Evolutionary conservation across 768 basidiomycete genomes (phyloP).

Genomic region (Suillus occidentalis): DNA sequence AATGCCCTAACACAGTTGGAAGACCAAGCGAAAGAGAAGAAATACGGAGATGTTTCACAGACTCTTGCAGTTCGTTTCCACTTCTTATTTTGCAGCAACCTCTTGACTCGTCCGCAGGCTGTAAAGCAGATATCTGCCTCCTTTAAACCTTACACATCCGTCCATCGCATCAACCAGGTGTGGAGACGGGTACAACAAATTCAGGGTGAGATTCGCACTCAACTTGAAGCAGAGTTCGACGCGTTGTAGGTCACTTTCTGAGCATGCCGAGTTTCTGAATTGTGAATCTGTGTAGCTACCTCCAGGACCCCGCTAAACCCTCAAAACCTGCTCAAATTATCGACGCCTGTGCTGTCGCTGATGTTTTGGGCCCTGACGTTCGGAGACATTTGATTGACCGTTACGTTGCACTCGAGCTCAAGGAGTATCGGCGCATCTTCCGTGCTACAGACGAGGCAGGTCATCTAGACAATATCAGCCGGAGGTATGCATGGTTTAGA

Average conservation of each 20-base stretch:
- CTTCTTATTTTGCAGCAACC: not conserved
- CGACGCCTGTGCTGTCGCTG: slow-evolving; percentile 87
- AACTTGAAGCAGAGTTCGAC: slow-evolving; percentile 90
- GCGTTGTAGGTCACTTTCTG: slow-evolving; percentile 65
- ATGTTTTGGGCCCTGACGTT: slow-evolving; percentile 85
- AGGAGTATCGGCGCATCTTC: slow-evolving; percentile 96
- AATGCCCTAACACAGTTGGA: slow-evolving; percentile 83
- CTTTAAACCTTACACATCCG: slow-evolving; percentile 77
- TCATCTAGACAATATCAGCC: slow-evolving; percentile 89
- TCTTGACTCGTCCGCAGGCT: slow-evolving; percentile 48
- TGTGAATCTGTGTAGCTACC: slow-evolving; percentile 52
- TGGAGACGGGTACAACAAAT: slow-evolving; percentile 80
- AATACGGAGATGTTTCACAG: slow-evolving; percentile 81
- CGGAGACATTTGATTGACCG: slow-evolving; percentile 81
- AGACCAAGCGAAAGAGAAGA: slow-evolving; percentile 71
- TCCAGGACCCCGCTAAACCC: slow-evolving; percentile 71
- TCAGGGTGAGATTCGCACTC: slow-evolving; percentile 77
- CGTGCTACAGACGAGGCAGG: slow-evolving; percentile 92
- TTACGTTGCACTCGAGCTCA: slow-evolving; percentile 86
- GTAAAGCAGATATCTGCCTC: slow-evolving; percentile 81
- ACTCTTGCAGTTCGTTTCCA: slow-evolving; percentile 61
- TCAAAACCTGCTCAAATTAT: slow-evolving; percentile 64
- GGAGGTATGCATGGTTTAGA: slow-evolving; percentile 95
- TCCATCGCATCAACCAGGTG: slow-evolving; percentile 74
- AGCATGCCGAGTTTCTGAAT: not conserved